These are phyloP conservation scores for Nectriaceae sp. DNA, from an alignment of 2,329 filamentous ascomycete species.

Conservation along the genomic window DNA sequence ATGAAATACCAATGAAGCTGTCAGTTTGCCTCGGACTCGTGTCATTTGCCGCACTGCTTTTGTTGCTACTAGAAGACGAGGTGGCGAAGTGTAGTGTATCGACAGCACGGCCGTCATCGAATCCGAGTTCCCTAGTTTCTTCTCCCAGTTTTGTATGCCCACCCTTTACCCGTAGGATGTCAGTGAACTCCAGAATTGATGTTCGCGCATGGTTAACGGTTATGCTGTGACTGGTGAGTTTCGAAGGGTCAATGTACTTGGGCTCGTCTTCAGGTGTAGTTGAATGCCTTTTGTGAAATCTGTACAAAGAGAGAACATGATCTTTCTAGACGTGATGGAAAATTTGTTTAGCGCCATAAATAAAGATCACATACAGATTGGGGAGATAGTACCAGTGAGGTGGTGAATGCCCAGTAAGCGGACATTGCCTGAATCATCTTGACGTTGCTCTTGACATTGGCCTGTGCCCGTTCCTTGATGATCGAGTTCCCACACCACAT, in stretches of 20 bases:
- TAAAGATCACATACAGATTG: not conserved
- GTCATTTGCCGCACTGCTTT: not conserved
- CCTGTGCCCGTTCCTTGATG: constrained; percentile 12
- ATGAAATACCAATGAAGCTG: not conserved
- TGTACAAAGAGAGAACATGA: constrained; percentile 7
- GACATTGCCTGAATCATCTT: constrained; percentile 13
- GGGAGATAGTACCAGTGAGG: constrained; percentile 2
- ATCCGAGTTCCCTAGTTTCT: constrained; percentile 9
- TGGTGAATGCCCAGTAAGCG: constrained; percentile 8
- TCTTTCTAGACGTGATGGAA: constrained; percentile 3
- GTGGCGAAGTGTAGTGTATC: not conserved
- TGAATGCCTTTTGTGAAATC: constrained; percentile 1
- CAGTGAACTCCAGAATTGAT: constrained; percentile 13
- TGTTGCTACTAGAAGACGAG: not conserved
- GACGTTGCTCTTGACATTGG: constrained; percentile 18
- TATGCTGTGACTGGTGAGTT: constrained; percentile 3
- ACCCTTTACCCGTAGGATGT: constrained; percentile 1
- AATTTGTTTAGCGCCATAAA: not conserved
- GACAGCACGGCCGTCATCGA: not conserved
- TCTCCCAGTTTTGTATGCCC: constrained; percentile 8
- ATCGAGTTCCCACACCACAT: constrained; percentile 18
- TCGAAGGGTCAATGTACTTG: not conserved
- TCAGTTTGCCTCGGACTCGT: not conserved
- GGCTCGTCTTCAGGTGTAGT: constrained; percentile 5
- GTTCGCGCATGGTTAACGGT: constrained; percentile 1